Evolutionary conservation across 148 eudicot species (phyloP), one percentile per base, ranked within the genome.

Genomic region (Polygonum aviculare): DNA sequence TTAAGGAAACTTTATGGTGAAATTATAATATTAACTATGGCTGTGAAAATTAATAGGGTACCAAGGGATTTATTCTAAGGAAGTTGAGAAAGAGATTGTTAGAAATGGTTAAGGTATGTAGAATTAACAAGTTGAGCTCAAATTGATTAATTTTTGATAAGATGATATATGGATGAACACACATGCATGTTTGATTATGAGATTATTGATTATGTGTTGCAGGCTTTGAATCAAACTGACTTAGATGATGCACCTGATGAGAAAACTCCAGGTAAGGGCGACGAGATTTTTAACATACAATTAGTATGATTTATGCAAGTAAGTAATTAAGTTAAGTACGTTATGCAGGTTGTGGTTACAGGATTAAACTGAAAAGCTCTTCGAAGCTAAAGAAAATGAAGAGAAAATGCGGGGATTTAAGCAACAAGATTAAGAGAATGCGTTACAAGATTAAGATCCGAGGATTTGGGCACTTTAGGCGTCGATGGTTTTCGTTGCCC

Each of bases 261-360:
- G 36, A 21, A 72, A 72, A 16, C 39, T 48, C 72, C 72, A 36
- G 75, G 54, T 72, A 72, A 16, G 2, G 45, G 9, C 45, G 9
- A 5, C 45, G 9, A 5, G 8, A 21, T 7, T 69, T 69, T 16
- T 16, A 12, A 18, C 2, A 12, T 7, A 69, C 12, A 35, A 35
- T 15, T 10, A 2, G 3, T 35, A 15, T 36, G n/a, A 31, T 15
- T 15, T 16, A 39, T 4, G 7, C 14, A 40, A 18, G 22, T 41
- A 40, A 71, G 6, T 2, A 12, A 38, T 19, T 7, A 36, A 35
- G 31, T 69, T 33, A 63, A n/a, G n/a, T n/a, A n/a, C n/a, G n/a
- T 41, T 71, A 45, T 41, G 50, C 75, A 72, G 75, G 75, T 72
- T 72, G 74, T 48, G 75, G 75, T 21, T 72, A 48, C 33, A 45